Evolutionary conservation across 2,329 filamentous ascomycete genomes (phyloP).

Genomic region (Aspergillus brunneoviolaceus): DNA sequence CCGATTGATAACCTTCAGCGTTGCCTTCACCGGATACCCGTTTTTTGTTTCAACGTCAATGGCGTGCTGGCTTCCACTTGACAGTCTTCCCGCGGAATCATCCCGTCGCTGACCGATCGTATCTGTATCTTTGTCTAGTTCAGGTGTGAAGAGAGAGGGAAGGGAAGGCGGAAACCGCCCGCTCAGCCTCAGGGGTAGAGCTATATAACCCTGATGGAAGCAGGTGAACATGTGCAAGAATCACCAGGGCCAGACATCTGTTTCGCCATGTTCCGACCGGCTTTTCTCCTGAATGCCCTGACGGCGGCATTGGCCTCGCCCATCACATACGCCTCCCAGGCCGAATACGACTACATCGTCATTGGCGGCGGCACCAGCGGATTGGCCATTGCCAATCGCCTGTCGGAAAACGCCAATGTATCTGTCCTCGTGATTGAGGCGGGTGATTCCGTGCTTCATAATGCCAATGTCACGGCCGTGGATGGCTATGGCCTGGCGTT

Average conservation of each 20-base stretch:
- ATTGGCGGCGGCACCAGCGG: constrained; percentile 38
- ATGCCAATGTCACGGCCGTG: constrained; percentile 27
- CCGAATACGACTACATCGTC: constrained; percentile 32
- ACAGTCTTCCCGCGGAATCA: too few relatives aligned
- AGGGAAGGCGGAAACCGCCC: too few relatives aligned
- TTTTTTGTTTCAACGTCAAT: too few relatives aligned
- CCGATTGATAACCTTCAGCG: not conserved
- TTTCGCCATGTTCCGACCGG: not conserved
- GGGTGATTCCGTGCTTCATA: constrained; percentile 30
- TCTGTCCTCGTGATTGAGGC: constrained; percentile 35
- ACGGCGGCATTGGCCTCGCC: not conserved
- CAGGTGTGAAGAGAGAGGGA: too few relatives aligned
- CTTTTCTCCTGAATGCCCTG: not conserved
- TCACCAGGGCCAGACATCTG: not conserved
- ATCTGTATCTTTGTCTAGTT: too few relatives aligned
- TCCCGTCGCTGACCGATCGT: too few relatives aligned
- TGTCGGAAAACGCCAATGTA: constrained; percentile 31
- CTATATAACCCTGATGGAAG: not conserved
- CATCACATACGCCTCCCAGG: not conserved
- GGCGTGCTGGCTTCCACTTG: too few relatives aligned
- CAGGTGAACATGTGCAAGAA: not conserved
- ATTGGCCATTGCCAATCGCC: constrained; percentile 35
- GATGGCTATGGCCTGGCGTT: constrained; percentile 29
- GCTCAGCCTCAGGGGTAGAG: too few relatives aligned
- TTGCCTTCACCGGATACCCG: too few relatives aligned